Evolutionary conservation across 208 protist species (phyloP).

Genomic region (Phytomonas sp.): DNA sequence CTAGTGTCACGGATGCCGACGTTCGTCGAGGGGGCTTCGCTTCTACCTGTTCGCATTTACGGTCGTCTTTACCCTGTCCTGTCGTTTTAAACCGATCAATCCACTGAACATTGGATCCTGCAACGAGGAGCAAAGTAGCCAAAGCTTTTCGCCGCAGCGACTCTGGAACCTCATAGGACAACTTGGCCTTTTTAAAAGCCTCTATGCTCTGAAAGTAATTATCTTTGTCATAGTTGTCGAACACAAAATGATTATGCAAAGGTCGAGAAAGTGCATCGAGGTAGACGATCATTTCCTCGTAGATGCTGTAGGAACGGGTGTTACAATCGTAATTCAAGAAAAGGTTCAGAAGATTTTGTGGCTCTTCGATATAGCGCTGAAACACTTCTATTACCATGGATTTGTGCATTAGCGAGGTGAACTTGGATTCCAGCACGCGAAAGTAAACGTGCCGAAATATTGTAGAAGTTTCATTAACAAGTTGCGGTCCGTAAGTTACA

Average conservation of each 20-base stretch:
- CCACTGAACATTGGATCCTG: constrained; percentile 79
- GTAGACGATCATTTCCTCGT: constrained; percentile 91
- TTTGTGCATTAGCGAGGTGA: constrained; percentile 86
- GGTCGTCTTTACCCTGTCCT: constrained; percentile 9
- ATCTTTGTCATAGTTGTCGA: background rate
- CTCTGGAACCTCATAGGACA: constrained; percentile 49
- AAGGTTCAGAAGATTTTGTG: constrained; percentile 91
- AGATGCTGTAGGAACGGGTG: constrained; percentile 88
- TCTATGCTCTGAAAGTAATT: background rate
- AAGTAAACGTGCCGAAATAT: constrained; percentile 92
- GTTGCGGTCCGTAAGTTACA: constrained; percentile 77
- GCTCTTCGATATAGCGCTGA: constrained; percentile 86
- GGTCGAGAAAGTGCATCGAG: constrained; percentile 46
- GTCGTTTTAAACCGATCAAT: constrained; percentile 77
- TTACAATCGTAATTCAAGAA: constrained; percentile 99
- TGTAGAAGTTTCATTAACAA: constrained; percentile 91
- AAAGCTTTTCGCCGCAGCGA: constrained; percentile 48
- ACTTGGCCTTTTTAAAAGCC: background rate
- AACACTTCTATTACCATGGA: constrained; percentile 85
- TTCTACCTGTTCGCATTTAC: background rate
- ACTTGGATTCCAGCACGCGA: constrained; percentile 81
- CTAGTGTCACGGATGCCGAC: background rate
- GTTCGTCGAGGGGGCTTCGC: background rate
- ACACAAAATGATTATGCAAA: background rate
- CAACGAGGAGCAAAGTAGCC: constrained; percentile 51